Conservation (phyloP, 2,329 filamentous ascomycete genomes). For the Fusarium verticillioides region DNA sequence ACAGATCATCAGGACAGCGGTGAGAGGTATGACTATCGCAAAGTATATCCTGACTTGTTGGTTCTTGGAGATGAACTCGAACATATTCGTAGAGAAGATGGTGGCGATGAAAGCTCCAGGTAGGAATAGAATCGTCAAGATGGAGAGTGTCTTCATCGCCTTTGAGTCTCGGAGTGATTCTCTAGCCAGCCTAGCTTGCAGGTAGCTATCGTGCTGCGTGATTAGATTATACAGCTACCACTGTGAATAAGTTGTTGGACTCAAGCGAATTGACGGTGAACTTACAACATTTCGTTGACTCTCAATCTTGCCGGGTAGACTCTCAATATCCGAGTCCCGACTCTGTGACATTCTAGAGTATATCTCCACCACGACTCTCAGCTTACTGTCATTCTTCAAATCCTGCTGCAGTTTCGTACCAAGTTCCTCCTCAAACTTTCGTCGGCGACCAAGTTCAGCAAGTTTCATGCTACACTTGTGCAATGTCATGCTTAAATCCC, state of each 20-base stretch:
- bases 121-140: neutral
- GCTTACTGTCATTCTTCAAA: neutral
- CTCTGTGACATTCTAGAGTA: neutral
- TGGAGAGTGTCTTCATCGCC: neutral
- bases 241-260: accelerated
- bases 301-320: neutral
- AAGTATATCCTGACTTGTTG: neutral
- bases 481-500: accelerated
- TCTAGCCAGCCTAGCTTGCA: neutral
- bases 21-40: accelerated
- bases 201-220: neutral
- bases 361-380: neutral
- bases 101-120: neutral
- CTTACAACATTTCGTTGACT: neutral
- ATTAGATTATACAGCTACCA: neutral
- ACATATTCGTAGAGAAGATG: accelerated
- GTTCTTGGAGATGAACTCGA: neutral
- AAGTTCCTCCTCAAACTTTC: neutral
- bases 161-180: neutral
- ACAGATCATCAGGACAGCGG: neutral
- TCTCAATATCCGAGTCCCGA: neutral
- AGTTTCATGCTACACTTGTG: neutral
- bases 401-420: accelerated
- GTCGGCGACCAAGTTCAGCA: neutral
- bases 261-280: neutral